Evolutionary conservation across 805 yeast species (phyloP), one percentile per base, ranked within the genome.

Genomic region (Candida saitoana): DNA sequence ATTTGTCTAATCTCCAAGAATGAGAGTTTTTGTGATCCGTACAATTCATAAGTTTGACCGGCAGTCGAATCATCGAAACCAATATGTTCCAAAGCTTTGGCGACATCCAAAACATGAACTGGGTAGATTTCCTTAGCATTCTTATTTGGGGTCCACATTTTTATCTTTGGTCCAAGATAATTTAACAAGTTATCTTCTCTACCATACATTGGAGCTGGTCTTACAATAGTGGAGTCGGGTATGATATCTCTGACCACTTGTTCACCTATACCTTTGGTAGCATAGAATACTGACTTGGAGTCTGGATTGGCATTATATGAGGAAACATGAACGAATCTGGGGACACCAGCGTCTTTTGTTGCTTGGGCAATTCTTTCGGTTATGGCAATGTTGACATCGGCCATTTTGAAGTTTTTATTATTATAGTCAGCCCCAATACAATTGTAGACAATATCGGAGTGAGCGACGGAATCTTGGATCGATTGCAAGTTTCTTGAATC

Each of bases 141-240:
- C 57, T 75, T 73, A 61, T 84, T 77, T 39, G 86, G 80, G 42
- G 85, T 78, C 68, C 82, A 78, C 63, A 83, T 76, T 53, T 76
- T 71, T 55, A 52, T 75, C 71, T 54, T 74, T 60, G 63, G 79
- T 44, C 85, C 62, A 59, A 78, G 64, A 57, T 73, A 73, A 64
- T 79, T 81, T 53, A 87, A 69, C 57, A 87, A 77, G 46, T 75
- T 69, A 60, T 84, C 89, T 59, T 82, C 84, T 55, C 82, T 71
- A 24, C 93, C 93, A 57, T 67, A 87, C 78, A 86, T 74, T 38
- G 86, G 87, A 18, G 84, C 80, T 5, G 96, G 96, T 63, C 96
- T 80, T 22, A 87, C 93, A 54, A 87, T 86, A 15, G 95, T 87
- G 38, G 87, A 73, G 55, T 79, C 84, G 19, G 95, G 95, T 41